Evolutionary conservation across 768 basidiomycete genomes (phyloP), one percentile per base, ranked within the genome.

Genomic region (Lactarius hatsudake): DNA sequence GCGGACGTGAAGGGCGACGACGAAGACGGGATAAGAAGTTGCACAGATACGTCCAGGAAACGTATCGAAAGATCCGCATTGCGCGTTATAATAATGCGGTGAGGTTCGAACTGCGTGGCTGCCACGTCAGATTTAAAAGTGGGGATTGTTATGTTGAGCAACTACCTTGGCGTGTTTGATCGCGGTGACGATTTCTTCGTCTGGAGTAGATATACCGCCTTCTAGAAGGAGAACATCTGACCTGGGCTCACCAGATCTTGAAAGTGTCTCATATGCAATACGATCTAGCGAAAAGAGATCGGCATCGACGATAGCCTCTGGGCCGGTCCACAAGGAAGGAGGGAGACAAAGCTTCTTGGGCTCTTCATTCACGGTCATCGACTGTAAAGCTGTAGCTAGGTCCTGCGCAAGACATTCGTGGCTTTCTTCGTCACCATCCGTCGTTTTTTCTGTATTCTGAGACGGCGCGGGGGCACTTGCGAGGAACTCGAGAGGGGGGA

Each of bases 31-130:
- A 84, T 77, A 3, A 93, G 77, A 2, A 93, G 79, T 34, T 89
- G 87, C 5, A 86, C 82, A 62, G 91, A 92, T 51, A 88, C 75
- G 74, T 96, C 93, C 70, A 86, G 85, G 75, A 95, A 90, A 63
- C 83, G 84, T 23, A 95, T 77, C 5, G 82, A 83, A 23, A 87
- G 78, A 73, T 94, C 87, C 12, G 78, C 77, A 72, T 91, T 86
- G 62, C 79, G 79, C 0, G 89, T 89, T 3, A 90, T 75, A 23
- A 91, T 76, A 5, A 95, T 75, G 26, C 90, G 84, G 71, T 82
- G 85, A 17, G 82, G 83, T 73, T 89, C 86, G 69, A 82, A 84
- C 86, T 88, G 62, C 36, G 34, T 30, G 45, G 30, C 40, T 48
- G 53, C n/a, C 32, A 58, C 13, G 53, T 13, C 56, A 61, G 51